phyloP scores from a whole-genome alignment of 2,329 filamentous ascomycete genomes.

The Helicocarpus griseus region DNA sequence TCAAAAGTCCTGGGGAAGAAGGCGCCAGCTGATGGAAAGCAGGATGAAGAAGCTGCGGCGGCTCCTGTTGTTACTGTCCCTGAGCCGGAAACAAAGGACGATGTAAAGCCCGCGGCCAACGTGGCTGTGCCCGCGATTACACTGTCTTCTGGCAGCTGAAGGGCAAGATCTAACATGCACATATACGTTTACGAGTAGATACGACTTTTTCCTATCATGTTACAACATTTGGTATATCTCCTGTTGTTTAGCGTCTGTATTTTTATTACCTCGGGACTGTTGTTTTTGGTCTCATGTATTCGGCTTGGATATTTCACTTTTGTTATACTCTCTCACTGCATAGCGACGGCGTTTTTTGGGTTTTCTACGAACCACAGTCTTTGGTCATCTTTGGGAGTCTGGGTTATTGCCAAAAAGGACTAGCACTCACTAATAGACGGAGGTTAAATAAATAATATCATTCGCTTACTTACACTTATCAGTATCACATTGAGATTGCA shows the following conservation, averaged over 20 bases:
- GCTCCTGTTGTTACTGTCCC: slow-evolving; percentile 7
- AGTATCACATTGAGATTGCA: no score
- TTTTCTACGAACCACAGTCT: not conserved
- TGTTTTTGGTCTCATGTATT: not conserved
- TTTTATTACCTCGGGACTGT: not conserved
- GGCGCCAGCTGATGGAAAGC: slow-evolving; percentile 13
- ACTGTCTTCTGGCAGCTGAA: not conserved
- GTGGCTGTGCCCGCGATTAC: not conserved
- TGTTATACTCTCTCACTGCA: slow-evolving; percentile 1
- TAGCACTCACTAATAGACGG: no score
- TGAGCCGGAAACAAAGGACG: not conserved
- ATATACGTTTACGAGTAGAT: no score
- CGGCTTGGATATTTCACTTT: not conserved
- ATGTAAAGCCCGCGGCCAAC: not conserved
- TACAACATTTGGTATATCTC: not conserved
- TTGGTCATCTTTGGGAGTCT: not conserved
- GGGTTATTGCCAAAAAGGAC: no score
- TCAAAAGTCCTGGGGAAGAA: slow-evolving; percentile 6
- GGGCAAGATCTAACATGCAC: not conserved
- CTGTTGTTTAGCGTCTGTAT: slow-evolving; percentile 1
- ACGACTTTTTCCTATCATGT: not conserved
- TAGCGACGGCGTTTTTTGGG: slow-evolving; percentile 1
- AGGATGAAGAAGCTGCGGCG: slow-evolving; percentile 12
- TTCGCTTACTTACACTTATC: no score
- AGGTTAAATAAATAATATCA: no score